These are phyloP conservation scores for Dictyostelium firmibasis DNA, from an alignment of 78 protist species.

Conservation along the genomic window DNA sequence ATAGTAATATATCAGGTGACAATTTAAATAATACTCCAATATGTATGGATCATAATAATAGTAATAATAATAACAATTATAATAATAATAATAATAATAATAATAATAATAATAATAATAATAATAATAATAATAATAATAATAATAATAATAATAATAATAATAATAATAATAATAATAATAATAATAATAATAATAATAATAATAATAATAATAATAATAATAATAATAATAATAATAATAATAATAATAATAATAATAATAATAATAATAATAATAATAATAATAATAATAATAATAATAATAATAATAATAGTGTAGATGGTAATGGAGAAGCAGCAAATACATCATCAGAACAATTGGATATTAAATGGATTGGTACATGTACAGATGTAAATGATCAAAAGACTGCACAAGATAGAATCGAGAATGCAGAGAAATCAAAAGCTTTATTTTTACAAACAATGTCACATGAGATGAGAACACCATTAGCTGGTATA, in stretches of 20 bases:
- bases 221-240: background rate
- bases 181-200: too few species aligned
- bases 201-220: background rate
- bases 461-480: slow-evolving; percentile 63
- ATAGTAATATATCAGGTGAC: background rate
- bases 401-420: slow-evolving; percentile 48
- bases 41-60: background rate
- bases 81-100: too few species aligned
- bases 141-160: too few species aligned
- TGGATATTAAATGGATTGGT: slow-evolving; percentile 35
- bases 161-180: too few species aligned
- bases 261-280: too few species aligned
- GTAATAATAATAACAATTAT: too few species aligned
- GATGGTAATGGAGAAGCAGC: too few species aligned
- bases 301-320: too few species aligned
- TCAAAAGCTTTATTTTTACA: slow-evolving; percentile 15
- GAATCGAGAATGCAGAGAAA: slow-evolving; percentile 27
- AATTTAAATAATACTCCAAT: background rate
- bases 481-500: slow-evolving; percentile 56
- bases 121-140: too few species aligned
- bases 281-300: too few species aligned
- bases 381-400: slow-evolving; percentile 53
- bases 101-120: too few species aligned
- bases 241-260: background rate
- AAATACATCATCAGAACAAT: too few species aligned